Evolutionary conservation across 805 yeast genomes (phyloP), one percentile per base, ranked within the genome.

Genomic region (Wickerhamomyces hampshirensis): DNA sequence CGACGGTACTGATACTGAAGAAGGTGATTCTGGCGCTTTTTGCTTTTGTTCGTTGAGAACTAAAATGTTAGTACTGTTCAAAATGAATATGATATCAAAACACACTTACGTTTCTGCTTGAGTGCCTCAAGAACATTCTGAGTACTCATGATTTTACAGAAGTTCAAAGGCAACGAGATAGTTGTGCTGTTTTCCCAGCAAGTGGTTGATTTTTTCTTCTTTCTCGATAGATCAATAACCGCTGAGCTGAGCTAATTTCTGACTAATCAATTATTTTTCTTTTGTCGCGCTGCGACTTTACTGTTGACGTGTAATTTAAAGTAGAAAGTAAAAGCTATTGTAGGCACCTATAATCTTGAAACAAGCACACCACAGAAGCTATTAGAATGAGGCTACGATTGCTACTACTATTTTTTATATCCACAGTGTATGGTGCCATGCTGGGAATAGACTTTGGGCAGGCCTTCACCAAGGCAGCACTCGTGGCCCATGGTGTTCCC

Each of bases 371-470:
- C n/a, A n/a, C n/a, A n/a, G n/a, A n/a, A n/a, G n/a, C n/a, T n/a
- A n/a, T n/a, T n/a, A 21, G 11, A 11, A 28, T 34, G 31, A 38
- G 33, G 43, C 16, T 26, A 6, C 17, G 34, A 5, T 11, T 36
- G 1, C 19, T 35, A 34, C 33, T 39, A 8, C 30, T 24, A 13
- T 23, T 49, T 17, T 16, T 50, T 8, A 13, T 44, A 3, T 35
- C 35, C 18, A 17, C 44, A 15, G 30, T 60, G 2, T 44, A 58
- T 8, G 77, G 74, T 9, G 91, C 96, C 3, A 72, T 93, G 8
- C 64, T 93, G 33, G 98, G 96, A 16, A 67, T 93, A 27, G 98
- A 93, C 57, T 80, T 72, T 53, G 98, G 98, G 35, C 82, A 84
- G 38, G 91, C 88, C 52, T 84, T 69, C 65, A 75, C 88, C 17